These are phyloP conservation scores for Botrytis fragariae DNA, from an alignment of 2,329 filamentous ascomycete species.

Conservation along the genomic window DNA sequence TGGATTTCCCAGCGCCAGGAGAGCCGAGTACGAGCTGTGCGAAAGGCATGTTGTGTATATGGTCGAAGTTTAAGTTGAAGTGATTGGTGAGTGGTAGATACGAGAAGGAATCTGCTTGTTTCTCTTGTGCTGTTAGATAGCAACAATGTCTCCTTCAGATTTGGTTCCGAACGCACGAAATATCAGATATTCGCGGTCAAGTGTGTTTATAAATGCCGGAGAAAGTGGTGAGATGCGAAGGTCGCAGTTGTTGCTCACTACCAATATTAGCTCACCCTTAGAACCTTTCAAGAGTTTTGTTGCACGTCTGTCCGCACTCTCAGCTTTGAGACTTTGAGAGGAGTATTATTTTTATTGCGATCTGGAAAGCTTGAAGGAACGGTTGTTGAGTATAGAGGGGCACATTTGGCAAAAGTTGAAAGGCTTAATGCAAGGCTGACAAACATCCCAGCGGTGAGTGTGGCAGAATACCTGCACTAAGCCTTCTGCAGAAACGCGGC, in stretches of 20 bases:
- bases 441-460: neutral
- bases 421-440: conserved; percentile 15
- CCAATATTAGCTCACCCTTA: neutral
- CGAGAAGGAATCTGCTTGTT: neutral
- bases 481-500: conserved; percentile 6
- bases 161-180: neutral
- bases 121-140: neutral
- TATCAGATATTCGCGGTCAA: neutral
- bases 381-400: conserved; percentile 2
- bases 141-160: neutral
- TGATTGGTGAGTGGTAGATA: neutral
- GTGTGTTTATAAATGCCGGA: neutral
- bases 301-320: neutral
- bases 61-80: neutral
- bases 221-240: neutral
- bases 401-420: neutral
- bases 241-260: neutral
- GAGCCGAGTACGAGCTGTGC: conserved; percentile 78
- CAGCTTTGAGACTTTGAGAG: neutral
- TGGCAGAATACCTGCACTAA: neutral
- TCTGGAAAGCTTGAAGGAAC: neutral
- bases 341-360: neutral
- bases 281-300: neutral
- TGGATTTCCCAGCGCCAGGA: conserved; percentile 93
- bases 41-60: conserved; percentile 36